Percentiles rank a stretch among this genome's conserved stretches.
These are phyloP conservation scores for Symbiodinium pilosum DNA, from an alignment of 73 alveolate genomes.

Conservation along the genomic window DNA sequence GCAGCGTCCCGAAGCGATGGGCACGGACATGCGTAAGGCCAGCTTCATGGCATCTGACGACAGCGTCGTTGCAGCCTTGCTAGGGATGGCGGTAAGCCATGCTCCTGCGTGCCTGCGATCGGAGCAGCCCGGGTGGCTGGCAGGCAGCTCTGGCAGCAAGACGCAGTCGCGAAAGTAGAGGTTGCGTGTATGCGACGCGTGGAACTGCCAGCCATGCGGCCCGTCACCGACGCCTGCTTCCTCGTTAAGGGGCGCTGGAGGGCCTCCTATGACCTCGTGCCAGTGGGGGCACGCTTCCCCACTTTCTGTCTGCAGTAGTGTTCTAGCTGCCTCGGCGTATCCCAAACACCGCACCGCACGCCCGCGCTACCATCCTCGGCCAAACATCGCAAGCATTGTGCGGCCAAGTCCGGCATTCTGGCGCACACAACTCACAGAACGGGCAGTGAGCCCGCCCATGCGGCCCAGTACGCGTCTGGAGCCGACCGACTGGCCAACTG, in stretches of 20 bases:
- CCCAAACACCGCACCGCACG: background rate
- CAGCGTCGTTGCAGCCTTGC: background rate
- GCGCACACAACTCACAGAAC: background rate
- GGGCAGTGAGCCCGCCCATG: background rate
- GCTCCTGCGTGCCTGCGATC: background rate
- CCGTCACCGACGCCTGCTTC: background rate
- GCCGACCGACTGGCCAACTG: background rate
- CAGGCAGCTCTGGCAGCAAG: background rate
- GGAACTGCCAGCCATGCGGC: background rate
- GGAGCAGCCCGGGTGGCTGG: background rate
- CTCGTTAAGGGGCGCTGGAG: no score
- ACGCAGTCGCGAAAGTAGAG: background rate
- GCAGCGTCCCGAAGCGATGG: no score
- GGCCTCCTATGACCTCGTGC: no score
- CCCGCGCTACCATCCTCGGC: background rate
- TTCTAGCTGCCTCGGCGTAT: background rate
- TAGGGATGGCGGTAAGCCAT: background rate
- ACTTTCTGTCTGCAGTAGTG: background rate
- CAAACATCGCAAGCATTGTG: no score
- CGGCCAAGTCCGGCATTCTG: background rate
- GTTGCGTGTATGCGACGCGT: background rate
- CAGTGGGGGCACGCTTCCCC: background rate
- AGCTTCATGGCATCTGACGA: background rate
- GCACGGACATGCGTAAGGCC: background rate
- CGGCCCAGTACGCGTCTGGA: background rate